A percentile compares a stretch with the other conserved stretches of the same genome.
phyloP scores from a whole-genome alignment of 139 green algal genomes.

The Diplosphaera chodatii region DNA sequence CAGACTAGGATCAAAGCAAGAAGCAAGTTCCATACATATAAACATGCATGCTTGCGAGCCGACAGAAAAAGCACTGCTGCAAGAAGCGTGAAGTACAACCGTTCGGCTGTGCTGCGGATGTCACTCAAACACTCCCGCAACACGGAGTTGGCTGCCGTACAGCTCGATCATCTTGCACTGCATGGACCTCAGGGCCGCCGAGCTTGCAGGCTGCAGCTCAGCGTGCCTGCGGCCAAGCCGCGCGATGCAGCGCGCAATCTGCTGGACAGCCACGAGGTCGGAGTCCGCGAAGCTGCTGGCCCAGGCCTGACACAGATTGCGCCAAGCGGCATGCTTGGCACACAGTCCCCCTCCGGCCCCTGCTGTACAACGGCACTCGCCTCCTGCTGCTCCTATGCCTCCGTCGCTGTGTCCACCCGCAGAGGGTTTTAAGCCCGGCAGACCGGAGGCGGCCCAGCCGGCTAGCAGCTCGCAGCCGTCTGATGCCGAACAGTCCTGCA shows the following conservation, averaged over 20 bases:
- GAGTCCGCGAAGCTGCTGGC: conserved; percentile 1
- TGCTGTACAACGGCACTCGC: neutral
- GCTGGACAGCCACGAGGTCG: conserved; percentile 15
- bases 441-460: neutral
- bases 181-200: neutral
- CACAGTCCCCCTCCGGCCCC: too few species aligned
- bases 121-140: too few species aligned
- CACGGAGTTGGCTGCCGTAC: too few species aligned
- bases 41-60: too few species aligned
- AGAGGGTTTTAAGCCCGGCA: neutral
- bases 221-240: neutral
- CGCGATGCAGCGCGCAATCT: conserved; percentile 12
- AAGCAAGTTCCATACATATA: too few species aligned
- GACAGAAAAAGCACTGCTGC: too few species aligned
- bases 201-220: neutral
- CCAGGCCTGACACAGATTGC: neutral
- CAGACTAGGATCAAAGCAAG: too few species aligned
- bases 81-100: too few species aligned
- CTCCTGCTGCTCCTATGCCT: neutral
- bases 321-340: neutral
- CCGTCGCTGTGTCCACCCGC: too few species aligned
- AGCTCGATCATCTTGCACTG: too few species aligned
- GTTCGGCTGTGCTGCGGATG: too few species aligned
- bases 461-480: neutral
- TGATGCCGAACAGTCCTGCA: neutral